These are phyloP conservation scores for Acanthamoeba triangularis DNA, from an alignment of 208 protist genomes.

Conservation along the genomic window DNA sequence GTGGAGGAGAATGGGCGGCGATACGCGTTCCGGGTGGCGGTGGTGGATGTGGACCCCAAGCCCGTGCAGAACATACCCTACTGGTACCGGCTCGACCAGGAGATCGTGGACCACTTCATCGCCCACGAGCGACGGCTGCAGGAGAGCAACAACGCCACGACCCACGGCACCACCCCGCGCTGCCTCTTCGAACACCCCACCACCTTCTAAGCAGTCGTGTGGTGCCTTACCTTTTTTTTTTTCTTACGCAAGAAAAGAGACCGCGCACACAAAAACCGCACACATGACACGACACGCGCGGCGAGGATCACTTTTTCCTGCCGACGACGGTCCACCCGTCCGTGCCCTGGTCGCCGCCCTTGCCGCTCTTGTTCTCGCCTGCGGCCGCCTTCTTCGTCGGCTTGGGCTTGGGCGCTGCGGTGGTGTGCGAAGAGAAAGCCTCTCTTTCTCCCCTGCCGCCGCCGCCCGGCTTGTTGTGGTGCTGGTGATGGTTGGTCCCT, in stretches of 20 bases:
- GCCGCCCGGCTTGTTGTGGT: neutral
- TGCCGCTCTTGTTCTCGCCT: neutral
- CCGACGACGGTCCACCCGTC: neutral
- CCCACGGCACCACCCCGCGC: neutral
- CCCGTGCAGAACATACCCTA: constrained; percentile 72
- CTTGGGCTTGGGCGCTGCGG: neutral
- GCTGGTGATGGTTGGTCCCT: neutral
- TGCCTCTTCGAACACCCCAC: neutral
- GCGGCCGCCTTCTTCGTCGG: neutral
- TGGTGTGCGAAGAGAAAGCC: neutral
- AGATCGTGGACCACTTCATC: constrained; percentile 73
- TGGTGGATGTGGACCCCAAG: constrained; percentile 77
- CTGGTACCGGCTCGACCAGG: constrained; percentile 73
- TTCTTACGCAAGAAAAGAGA: no score
- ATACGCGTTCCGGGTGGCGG: constrained; percentile 40
- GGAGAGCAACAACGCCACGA: neutral
- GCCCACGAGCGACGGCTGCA: neutral
- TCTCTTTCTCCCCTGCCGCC: neutral
- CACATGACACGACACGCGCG: no score
- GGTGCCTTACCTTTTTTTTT: neutral
- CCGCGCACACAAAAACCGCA: neutral
- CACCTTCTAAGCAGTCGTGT: neutral
- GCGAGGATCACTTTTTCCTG: neutral
- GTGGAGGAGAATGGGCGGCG: neutral
- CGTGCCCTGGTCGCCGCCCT: neutral